A percentile compares a stretch with the other conserved stretches of the same genome.
Conservation (phyloP, 257 asterid species). For the Rehmannia glutinosa region DNA sequence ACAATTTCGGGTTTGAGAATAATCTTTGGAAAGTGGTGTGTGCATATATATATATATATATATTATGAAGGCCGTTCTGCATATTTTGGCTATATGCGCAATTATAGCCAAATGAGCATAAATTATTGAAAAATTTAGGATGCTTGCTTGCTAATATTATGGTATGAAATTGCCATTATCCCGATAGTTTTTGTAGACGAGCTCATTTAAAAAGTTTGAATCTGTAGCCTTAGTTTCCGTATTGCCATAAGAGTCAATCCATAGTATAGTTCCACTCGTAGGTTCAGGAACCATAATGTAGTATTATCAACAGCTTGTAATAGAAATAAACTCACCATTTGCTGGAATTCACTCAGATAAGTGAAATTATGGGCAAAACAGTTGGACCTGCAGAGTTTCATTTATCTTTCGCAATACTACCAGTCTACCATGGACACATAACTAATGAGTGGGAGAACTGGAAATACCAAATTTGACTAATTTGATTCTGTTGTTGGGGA, state of each 20-base stretch:
- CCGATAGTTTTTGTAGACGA: background rate
- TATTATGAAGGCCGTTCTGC: background rate
- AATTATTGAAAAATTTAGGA: background rate
- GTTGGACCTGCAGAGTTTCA: too few species aligned
- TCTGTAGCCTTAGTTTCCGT: too few species aligned
- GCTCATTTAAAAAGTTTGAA: too few species aligned
- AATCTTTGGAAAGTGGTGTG: background rate
- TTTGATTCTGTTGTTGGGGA: background rate
- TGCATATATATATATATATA: background rate
- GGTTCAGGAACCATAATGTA: too few species aligned
- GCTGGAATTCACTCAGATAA: background rate
- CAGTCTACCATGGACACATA: background rate
- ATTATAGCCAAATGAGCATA: too few species aligned
- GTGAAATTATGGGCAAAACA: background rate
- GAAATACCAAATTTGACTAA: background rate
- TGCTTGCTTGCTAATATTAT: background rate
- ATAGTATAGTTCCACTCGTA: too few species aligned
- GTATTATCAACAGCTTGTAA: too few species aligned
- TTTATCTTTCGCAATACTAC: too few species aligned
- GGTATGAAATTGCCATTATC: background rate
- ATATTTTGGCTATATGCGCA: background rate
- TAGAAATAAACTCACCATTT: too few species aligned
- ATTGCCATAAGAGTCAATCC: too few species aligned
- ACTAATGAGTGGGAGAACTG: background rate
- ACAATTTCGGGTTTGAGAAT: background rate